Conservation (phyloP, 1,139 yeast species). For the Diutina catenulata region DNA sequence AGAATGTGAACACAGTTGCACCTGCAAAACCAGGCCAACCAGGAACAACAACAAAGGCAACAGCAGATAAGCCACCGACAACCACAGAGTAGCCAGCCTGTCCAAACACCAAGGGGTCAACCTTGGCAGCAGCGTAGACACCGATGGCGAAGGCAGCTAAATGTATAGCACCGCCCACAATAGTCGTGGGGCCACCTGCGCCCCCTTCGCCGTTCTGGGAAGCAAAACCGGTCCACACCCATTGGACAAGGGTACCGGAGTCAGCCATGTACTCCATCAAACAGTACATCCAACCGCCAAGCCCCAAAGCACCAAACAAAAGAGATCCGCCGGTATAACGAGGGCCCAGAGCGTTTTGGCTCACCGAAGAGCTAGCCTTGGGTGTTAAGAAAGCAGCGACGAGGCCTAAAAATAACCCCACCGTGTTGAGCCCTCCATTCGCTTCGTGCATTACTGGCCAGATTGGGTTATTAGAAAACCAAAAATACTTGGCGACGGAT, state of each 20-base stretch:
- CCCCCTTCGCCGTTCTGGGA: too few species aligned
- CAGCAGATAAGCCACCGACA: slow-evolving; percentile 41
- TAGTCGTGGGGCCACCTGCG: slow-evolving; percentile 77
- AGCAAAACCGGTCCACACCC: slow-evolving; percentile 96
- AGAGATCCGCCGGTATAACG: slow-evolving; percentile 23
- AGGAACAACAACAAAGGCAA: slow-evolving; percentile 34
- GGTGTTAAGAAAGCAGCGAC: slow-evolving; percentile 46
- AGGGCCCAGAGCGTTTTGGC: not conserved
- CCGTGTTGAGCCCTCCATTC: slow-evolving; percentile 77
- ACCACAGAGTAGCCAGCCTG: slow-evolving; percentile 18
- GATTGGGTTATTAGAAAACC: slow-evolving; percentile 80
- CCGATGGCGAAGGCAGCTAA: slow-evolving; percentile 53
- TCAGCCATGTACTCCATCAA: slow-evolving; percentile 70
- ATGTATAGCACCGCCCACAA: slow-evolving; percentile 75
- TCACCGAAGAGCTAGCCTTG: slow-evolving; percentile 6
- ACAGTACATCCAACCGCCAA: slow-evolving; percentile 68
- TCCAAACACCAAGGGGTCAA: slow-evolving; percentile 17
- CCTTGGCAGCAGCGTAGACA: slow-evolving; percentile 19
- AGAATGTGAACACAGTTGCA: slow-evolving; percentile 52
- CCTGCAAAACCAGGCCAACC: slow-evolving; percentile 86
- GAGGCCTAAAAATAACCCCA: slow-evolving; percentile 62
- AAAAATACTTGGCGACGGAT: slow-evolving; percentile 62
- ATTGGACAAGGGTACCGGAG: slow-evolving; percentile 69
- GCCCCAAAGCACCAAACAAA: slow-evolving; percentile 50
- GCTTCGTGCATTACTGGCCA: slow-evolving; percentile 90